These are phyloP conservation scores for Microstegium vimineum DNA, from an alignment of 176 grass and related monocot genomes.

Conservation along the genomic window DNA sequence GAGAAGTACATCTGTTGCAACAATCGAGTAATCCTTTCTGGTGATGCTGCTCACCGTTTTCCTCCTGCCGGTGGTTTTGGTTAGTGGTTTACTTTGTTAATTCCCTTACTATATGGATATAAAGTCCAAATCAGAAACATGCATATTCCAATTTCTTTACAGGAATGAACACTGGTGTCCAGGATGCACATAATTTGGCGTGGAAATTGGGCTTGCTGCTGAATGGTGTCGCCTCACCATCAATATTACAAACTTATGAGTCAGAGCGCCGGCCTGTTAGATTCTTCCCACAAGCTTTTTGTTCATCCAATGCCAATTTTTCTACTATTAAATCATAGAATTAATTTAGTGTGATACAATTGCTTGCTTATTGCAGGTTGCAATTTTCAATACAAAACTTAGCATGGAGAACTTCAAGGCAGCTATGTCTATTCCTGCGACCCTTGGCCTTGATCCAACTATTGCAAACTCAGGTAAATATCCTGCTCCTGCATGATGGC, in stretches of 20 bases:
- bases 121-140: constrained; percentile 1
- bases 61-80: constrained; percentile 97
- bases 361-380: constrained; percentile 70
- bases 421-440: constrained; percentile 86
- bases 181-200: constrained; percentile 92
- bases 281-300: constrained; percentile 29
- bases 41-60: constrained; percentile 89
- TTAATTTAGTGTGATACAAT: not conserved
- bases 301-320: constrained; percentile 1
- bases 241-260: constrained; percentile 80
- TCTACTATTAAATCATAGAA: not conserved
- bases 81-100: constrained; percentile 29
- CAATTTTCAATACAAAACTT: constrained; percentile 79
- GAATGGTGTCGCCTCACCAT: constrained; percentile 54
- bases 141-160: constrained; percentile 26
- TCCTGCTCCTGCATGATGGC: not conserved
- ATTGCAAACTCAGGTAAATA: constrained; percentile 86
- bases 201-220: constrained; percentile 77
- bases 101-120: not conserved
- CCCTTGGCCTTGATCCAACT: constrained; percentile 87
- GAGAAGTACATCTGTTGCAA: constrained; percentile 67
- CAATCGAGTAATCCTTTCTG: constrained; percentile 73
- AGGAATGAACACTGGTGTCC: constrained; percentile 99
- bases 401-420: constrained; percentile 92
- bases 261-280: constrained; percentile 77